Conservation (phyloP, 208 protist genomes). For the Vickermania spadyakhi region DNA sequence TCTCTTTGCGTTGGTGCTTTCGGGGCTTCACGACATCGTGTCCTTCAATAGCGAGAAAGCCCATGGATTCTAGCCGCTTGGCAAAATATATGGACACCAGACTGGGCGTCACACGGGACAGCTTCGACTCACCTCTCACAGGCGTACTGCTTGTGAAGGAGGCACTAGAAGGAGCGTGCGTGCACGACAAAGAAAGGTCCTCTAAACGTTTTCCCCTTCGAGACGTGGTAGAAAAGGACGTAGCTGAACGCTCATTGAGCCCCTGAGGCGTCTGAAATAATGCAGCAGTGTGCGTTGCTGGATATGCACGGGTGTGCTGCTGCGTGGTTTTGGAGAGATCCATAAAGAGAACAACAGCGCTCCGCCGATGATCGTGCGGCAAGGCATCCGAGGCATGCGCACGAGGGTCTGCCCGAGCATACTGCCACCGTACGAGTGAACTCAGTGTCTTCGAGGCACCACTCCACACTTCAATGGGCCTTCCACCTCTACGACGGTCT, state of each 20-base stretch:
- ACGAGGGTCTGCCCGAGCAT: constrained; percentile 65
- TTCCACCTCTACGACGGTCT: constrained; percentile 32
- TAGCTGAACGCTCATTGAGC: too few relatives aligned
- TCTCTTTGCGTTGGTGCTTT: too few relatives aligned
- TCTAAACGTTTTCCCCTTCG: too few relatives aligned
- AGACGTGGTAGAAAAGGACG: too few relatives aligned
- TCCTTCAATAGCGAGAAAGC: too few relatives aligned
- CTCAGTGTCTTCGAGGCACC: constrained; percentile 7
- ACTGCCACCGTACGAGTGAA: constrained; percentile 67
- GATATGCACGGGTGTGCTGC: neutral
- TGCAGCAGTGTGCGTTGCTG: constrained; percentile 1
- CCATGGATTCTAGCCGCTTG: neutral
- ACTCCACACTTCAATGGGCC: constrained; percentile 33
- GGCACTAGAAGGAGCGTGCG: too few relatives aligned
- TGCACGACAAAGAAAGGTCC: too few relatives aligned
- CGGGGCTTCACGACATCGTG: too few relatives aligned
- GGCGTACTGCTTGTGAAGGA: too few relatives aligned
- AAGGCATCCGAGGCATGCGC: constrained; percentile 67
- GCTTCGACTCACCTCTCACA: too few relatives aligned
- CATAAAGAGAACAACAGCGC: constrained; percentile 50
- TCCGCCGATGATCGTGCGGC: constrained; percentile 37
- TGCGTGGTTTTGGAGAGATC: constrained; percentile 34
- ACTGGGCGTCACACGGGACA: neutral
- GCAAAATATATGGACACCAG: neutral
- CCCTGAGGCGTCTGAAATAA: too few relatives aligned